A percentile compares a stretch with the other conserved stretches of the same genome.
Conservation (phyloP, 495 filamentous ascomycete genomes). For the Xylaria sp. region DNA sequence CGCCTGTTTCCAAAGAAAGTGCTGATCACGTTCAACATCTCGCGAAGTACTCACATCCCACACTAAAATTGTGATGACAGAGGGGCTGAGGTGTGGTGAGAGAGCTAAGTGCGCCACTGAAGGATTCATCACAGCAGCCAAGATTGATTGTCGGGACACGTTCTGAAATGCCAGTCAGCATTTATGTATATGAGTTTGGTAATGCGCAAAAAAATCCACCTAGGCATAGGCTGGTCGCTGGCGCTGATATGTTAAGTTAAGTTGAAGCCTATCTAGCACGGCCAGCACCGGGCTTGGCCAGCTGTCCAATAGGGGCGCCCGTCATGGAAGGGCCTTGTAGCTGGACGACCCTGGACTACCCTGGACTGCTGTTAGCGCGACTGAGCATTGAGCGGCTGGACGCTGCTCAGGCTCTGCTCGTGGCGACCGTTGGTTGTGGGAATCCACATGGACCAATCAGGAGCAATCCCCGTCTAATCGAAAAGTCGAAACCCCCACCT, state of each 20-base stretch:
- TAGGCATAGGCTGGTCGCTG: not conserved
- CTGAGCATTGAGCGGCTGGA: not conserved
- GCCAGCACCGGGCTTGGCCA: not conserved
- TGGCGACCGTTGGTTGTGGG: not conserved
- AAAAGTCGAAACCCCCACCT: slow-evolving; percentile 19
- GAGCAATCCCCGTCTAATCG: slow-evolving; percentile 17
- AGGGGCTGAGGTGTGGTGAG: not conserved
- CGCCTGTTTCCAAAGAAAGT: not conserved
- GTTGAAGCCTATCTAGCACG: not conserved
- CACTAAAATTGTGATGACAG: not conserved
- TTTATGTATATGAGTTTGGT: slow-evolving; percentile 7
- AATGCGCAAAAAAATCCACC: not conserved
- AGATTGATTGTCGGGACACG: not conserved
- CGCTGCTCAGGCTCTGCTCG: not conserved
- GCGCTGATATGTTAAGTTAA: not conserved
- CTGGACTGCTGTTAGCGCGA: not conserved
- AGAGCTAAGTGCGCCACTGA: slow-evolving; percentile 6
- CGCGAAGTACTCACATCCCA: not conserved
- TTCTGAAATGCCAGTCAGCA: not conserved
- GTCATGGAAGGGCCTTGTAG: not conserved
- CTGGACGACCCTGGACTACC: not conserved
- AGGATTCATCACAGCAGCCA: not conserved
- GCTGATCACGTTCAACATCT: not conserved
- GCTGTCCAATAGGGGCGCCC: not conserved
- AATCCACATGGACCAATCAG: not conserved